Base-by-base conservation (phyloP, 2,329 filamentous ascomycete genomes). In the Volutella citrinella region DNA sequence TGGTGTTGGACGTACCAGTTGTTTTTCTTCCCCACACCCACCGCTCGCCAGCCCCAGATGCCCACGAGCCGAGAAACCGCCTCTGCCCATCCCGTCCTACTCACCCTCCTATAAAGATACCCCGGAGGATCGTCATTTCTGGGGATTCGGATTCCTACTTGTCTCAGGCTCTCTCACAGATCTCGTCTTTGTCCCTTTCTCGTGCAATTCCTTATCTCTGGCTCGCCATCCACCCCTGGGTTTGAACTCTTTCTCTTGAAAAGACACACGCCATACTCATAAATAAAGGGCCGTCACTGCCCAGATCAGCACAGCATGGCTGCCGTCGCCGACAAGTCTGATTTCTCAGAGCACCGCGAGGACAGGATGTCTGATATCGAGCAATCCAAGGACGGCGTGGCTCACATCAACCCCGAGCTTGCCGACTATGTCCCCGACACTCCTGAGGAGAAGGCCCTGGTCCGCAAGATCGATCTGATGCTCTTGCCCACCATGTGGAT, bases 401-500 rank as follows among this genome's bases (percentile, higher is more conserved):
- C 43, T 20, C 25, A 20, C 16, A 18, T 21, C 6, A 16, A 30
- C 7, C 24, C 32, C 11, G 41, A 27, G 20, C 27, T 47, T 11
- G 51, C 48, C 3, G 42, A 39, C n/a, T 57, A 59, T 19, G 45
- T 52, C 4, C 45, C 54, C 21, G 49, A 45, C n/a, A 46, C 48
- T 5, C 51, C 56, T 12, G 58, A 59, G 30, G 60, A 63, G 42
- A 55, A 51, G 37, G 51, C 47, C 25, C 51, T 63, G 5, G 52
- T 63, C 12, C 54, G 59, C 22, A 62, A 62, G 50, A 61, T 74
- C 46, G 58, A 69, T 10, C 44, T 72, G 18, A 56, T 44, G 22
- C 33, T 63, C 12, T 35, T 63, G 12, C 71, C 71, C 4, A 60
- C 56, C 72, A 40, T 87, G 80, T 65, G 80, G 60, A 14, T 68